Percentiles rank a stretch among this genome's conserved stretches.
Evolutionary conservation across 495 filamentous ascomycete species (phyloP).

Genomic region (Aspergillus sclerotiicarbonarius): DNA sequence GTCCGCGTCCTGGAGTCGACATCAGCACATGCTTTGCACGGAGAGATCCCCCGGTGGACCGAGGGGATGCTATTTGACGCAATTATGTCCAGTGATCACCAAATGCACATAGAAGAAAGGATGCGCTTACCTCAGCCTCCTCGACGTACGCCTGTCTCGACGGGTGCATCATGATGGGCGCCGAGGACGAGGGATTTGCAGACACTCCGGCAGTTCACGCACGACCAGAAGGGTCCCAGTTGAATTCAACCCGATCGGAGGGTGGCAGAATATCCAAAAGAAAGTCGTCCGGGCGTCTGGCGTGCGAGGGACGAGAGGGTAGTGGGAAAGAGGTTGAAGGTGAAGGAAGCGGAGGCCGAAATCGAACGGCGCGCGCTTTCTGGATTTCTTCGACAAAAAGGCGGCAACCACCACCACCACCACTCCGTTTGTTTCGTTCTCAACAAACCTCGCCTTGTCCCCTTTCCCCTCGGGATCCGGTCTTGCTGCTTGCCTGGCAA

Average conservation of each 20-base stretch:
- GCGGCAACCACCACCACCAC: neutral
- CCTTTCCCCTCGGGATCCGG: neutral
- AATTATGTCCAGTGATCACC: too few relatives aligned
- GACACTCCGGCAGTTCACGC: slow-evolving; percentile 8
- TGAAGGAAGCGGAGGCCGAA: neutral
- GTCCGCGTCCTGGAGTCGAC: slow-evolving; percentile 48
- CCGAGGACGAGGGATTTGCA: neutral
- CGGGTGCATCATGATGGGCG: slow-evolving; percentile 75
- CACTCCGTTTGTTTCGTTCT: neutral
- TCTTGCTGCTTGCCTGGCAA: neutral
- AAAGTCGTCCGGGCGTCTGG: neutral
- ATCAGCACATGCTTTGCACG: slow-evolving; percentile 22
- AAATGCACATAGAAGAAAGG: neutral
- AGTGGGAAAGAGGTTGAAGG: neutral
- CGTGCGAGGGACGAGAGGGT: neutral
- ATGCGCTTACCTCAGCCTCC: slow-evolving; percentile 70
- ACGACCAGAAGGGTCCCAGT: neutral
- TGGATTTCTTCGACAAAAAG: neutral
- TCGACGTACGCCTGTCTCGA: slow-evolving; percentile 94
- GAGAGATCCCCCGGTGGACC: neutral
- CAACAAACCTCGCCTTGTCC: neutral
- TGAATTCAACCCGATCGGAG: neutral
- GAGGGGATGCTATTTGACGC: neutral
- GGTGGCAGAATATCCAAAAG: neutral
- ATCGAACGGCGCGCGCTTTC: neutral